These are phyloP conservation scores for Brassica hybrid DNA, from an alignment of 441 rosid species.

Conservation along the genomic window DNA sequence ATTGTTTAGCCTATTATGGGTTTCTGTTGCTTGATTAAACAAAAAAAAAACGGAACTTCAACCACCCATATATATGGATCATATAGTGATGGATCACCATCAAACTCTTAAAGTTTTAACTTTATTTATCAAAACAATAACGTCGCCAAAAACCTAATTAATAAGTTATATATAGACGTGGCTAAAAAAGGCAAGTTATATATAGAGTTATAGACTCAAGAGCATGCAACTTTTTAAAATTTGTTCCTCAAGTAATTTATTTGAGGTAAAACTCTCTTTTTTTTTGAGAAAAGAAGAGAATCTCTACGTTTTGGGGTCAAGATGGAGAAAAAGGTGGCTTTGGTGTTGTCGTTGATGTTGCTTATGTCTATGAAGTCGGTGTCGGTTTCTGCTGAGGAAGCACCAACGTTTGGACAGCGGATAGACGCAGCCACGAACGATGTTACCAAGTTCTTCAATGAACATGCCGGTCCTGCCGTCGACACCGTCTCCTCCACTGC, in stretches of 20 bases:
- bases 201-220: slow-evolving; percentile 17
- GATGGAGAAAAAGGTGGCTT: slow-evolving; percentile 41
- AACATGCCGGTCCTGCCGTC: slow-evolving; percentile 39
- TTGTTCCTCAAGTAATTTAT: neutral
- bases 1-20: slow-evolving; percentile 1
- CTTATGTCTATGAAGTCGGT: slow-evolving; percentile 9
- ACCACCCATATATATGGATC: too few species aligned
- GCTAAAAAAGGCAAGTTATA: slow-evolving; percentile 11
- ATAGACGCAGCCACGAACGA: slow-evolving; percentile 31
- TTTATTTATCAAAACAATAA: too few species aligned
- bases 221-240: neutral
- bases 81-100: too few species aligned
- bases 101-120: too few species aligned
- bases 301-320: slow-evolving; percentile 8
- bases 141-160: too few species aligned
- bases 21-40: neutral
- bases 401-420: slow-evolving; percentile 41
- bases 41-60: too few species aligned
- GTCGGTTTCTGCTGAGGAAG: slow-evolving; percentile 33
- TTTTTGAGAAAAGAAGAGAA: neutral
- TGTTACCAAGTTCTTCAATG: slow-evolving; percentile 30
- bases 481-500: slow-evolving; percentile 31
- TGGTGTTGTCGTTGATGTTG: slow-evolving; percentile 41
- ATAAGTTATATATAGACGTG: too few species aligned
- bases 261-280: neutral